Conservation (phyloP, 2,329 filamentous ascomycete species). For the Onygenales sp. region DNA sequence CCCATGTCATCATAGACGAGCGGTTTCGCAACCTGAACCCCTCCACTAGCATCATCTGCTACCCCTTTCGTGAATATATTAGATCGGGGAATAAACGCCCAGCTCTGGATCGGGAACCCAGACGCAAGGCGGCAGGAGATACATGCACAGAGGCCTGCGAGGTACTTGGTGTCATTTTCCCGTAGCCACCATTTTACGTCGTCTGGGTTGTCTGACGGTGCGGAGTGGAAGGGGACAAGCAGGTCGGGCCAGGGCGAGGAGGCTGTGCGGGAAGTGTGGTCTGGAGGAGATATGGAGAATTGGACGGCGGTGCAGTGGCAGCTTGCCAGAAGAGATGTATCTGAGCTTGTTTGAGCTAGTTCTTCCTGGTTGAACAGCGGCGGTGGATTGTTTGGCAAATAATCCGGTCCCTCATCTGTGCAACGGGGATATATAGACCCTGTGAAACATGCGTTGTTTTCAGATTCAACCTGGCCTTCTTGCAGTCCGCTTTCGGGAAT, state of each 20-base stretch:
- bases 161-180: conserved; percentile 39
- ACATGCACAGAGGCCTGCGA: conserved; percentile 54
- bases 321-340: conserved; percentile 19
- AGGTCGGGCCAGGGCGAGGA: conserved; percentile 46
- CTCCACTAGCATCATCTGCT: no score
- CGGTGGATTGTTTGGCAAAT: background rate
- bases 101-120: conserved; percentile 56
- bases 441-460: background rate
- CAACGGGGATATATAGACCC: background rate
- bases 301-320: conserved; percentile 49
- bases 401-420: background rate
- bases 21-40: conserved; percentile 15
- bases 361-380: background rate
- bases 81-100: conserved; percentile 54
- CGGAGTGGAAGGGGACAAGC: conserved; percentile 38
- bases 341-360: background rate
- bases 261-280: conserved; percentile 34
- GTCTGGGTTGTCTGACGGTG: conserved; percentile 31
- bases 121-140: conserved; percentile 50
- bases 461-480: no score
- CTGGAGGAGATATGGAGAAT: conserved; percentile 50
- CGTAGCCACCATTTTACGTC: conserved; percentile 54
- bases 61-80: conserved; percentile 41
- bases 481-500: background rate
- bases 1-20: conserved; percentile 28